Percentiles rank a stretch among this genome's conserved stretches.
Evolutionary conservation across 73 alveolate genomes (phyloP).

Genomic region (Durusdinium trenchii): DNA sequence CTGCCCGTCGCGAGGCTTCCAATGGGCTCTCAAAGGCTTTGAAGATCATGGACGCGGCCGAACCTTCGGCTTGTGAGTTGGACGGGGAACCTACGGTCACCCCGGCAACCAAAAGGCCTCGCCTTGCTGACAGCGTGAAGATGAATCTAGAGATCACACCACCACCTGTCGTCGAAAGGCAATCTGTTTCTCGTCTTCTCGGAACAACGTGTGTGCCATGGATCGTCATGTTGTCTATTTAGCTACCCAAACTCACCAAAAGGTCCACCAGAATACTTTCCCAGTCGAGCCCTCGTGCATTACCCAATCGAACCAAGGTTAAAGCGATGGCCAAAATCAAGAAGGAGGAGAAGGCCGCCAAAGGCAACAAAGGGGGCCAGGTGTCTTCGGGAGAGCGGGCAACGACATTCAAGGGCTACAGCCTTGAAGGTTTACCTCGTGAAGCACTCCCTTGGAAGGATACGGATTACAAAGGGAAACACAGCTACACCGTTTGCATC

Average conservation of each 20-base stretch:
- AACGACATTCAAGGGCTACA: not conserved
- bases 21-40: not conserved
- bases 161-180: not conserved
- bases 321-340: not conserved
- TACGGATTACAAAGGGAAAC: not conserved
- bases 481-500: not conserved
- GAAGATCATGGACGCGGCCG: not conserved
- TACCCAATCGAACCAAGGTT: not conserved
- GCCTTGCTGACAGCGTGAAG: not conserved
- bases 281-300: no score
- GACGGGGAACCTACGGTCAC: not conserved
- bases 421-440: not conserved
- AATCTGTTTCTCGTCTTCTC: not conserved
- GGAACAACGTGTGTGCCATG: not conserved
- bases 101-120: not conserved
- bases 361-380: not conserved
- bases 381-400: not conserved
- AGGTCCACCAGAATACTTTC: no score
- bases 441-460: not conserved
- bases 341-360: not conserved
- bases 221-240: no score
- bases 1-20: conserved; percentile 28
- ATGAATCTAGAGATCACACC: not conserved
- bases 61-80: not conserved
- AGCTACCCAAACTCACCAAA: no score